Conservation (phyloP, 2,329 filamentous ascomycete genomes). For the Beauveria asiatica region DNA sequence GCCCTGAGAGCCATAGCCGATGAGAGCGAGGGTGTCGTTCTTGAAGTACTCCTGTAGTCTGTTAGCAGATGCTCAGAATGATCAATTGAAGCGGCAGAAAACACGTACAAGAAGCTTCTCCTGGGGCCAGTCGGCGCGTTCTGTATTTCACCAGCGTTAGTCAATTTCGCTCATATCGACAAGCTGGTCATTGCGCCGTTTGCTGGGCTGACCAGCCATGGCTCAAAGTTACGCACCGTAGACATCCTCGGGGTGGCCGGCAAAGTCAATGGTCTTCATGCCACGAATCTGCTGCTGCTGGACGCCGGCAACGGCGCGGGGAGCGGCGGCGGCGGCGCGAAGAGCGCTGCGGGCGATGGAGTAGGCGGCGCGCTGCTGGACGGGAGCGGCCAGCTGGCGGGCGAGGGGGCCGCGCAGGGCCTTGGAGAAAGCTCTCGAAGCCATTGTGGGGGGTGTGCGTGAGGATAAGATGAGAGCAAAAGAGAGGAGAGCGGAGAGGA, state of each 20-base stretch:
- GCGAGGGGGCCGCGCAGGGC: slow-evolving; percentile 54
- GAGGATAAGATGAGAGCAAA: slow-evolving; percentile 1
- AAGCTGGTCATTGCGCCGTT: neutral
- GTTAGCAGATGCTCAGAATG: neutral
- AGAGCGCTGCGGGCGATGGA: slow-evolving; percentile 50
- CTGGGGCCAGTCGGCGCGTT: slow-evolving; percentile 96
- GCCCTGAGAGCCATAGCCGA: slow-evolving; percentile 95
- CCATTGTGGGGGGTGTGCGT: slow-evolving; percentile 50
- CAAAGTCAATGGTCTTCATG: slow-evolving; percentile 98
- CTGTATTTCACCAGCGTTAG: slow-evolving; percentile 39
- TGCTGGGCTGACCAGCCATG: neutral
- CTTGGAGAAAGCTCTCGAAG: slow-evolving; percentile 66
- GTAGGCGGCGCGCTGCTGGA: slow-evolving; percentile 55
- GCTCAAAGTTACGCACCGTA: slow-evolving; percentile 54
- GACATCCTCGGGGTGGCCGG: slow-evolving; percentile 87
- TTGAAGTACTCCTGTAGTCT: slow-evolving; percentile 87
- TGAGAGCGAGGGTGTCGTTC: slow-evolving; percentile 97
- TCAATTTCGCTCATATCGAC: neutral
- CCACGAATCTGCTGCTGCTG: slow-evolving; percentile 71
- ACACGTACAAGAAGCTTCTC: slow-evolving; percentile 80
- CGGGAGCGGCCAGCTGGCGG: slow-evolving; percentile 54
- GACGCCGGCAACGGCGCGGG: slow-evolving; percentile 41
- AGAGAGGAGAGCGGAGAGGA: slow-evolving; percentile 3
- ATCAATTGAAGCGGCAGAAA: slow-evolving; percentile 3
- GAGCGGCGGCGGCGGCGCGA: slow-evolving; percentile 44